These are phyloP conservation scores for Platanthera guangdongensis DNA, from an alignment of 106 monocot genomes.

Conservation along the genomic window DNA sequence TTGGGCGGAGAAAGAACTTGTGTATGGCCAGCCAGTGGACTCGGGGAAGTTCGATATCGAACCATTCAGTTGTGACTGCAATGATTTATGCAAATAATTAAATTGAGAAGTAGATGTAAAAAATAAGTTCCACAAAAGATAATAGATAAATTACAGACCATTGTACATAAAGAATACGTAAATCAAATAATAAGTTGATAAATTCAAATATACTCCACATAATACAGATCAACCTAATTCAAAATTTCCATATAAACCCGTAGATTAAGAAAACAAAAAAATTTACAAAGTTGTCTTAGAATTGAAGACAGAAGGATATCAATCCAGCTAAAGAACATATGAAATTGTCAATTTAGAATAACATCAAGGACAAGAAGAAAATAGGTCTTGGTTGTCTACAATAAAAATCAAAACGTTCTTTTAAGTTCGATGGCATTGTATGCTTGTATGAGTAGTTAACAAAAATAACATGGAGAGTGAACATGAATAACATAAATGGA, in stretches of 20 bases:
- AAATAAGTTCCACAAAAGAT: background rate
- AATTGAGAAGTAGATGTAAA: background rate
- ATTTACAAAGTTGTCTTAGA: background rate
- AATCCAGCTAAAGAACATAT: background rate
- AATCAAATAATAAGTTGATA: background rate
- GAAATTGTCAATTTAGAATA: background rate
- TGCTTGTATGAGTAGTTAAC: background rate
- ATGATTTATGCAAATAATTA: background rate
- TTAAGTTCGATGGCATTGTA: background rate
- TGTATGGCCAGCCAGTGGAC: constrained; percentile 56
- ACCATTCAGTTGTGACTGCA: constrained; percentile 1
- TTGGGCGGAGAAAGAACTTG: constrained; percentile 69
- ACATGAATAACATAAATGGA: background rate
- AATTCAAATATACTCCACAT: background rate
- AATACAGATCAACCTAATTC: background rate
- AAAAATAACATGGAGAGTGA: background rate
- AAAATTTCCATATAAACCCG: background rate
- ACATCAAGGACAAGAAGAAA: background rate
- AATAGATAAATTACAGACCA: background rate
- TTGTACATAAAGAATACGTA: background rate
- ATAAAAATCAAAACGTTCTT: background rate
- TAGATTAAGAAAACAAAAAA: background rate
- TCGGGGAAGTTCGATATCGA: constrained; percentile 66
- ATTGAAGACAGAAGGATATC: too few species aligned
- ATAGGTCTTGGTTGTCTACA: background rate